Base-by-base conservation (phyloP, 1,139 yeast species). In the Chernovozyma sophiae-reginae region DNA sequence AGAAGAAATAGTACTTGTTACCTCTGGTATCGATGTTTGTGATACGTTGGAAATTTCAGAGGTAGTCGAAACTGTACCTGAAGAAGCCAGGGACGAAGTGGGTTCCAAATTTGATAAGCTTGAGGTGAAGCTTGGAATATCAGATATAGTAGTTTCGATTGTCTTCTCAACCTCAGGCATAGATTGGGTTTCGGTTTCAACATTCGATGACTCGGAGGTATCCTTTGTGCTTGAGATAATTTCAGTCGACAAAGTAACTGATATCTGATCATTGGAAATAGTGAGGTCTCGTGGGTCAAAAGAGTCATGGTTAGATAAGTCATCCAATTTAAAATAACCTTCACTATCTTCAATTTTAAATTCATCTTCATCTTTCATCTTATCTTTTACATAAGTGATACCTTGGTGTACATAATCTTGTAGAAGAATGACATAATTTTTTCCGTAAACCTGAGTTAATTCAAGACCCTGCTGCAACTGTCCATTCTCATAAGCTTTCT, bases 341-440 rank as follows among this genome's bases (percentile, higher is more conserved):
- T 50, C 51, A n/a, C 56, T 49, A 17, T 35, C 39, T 26, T 51
- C 60, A 35, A 51, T 58, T 14, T 64, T 60, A 33, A 66, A 58
- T 34, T 49, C 43, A 38, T 60, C 56, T 38, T 65, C 65, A 29
- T 62, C 62, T 28, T 60, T 57, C n/a, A 69, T 43, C 35, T 74
- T 72, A 23, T 71, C 68, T 43, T 71, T 67, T 25, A 64, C 57
- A 35, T 59, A 48, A 20, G 69, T 69, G 37, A 60, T 60, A 25
- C 62, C 57, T 19, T 32, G 38, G 3, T 19, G 17, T 15, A 54
- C 55, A 38, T 58, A 58, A 29, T 53, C 54, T 58, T 60, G 54
- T 53, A 70, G 60, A 29, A 52, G 39, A 31, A 39, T 40, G 16
- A 64, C 52, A 14, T 45, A 4, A 18, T 25, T 41, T 30, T 47